Base-by-base conservation (phyloP, 208 protist genomes). In the Leptomonas pyrrhocoris region DNA sequence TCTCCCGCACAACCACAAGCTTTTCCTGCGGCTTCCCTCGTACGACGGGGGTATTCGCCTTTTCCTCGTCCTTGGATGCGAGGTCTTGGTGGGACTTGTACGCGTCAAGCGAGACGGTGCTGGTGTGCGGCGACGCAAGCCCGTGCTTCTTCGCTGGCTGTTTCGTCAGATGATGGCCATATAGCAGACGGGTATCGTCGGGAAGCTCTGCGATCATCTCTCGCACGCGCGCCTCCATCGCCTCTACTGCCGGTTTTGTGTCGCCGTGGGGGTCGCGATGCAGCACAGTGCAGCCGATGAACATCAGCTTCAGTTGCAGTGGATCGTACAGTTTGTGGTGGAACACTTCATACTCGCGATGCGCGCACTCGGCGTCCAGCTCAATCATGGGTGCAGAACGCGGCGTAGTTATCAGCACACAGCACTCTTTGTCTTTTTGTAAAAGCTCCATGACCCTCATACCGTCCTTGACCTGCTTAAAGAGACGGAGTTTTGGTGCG, bases 301-400 rank as follows among this genome's bases (percentile, higher is more conserved):
- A 83, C n/a, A 81, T 19, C 23, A 96, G 74, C 59, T 84, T 86
- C 36, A 96, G 74, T 60, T 89, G 82, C 40, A 93, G 59, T 16
- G 88, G 91, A 60, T 93, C 86, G 71, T 94, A 96, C 27, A 96
- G 63, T 73, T 93, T 96, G 68, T 96, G 91, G 61, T 93, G 91
- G 68, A 89, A 84, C 23, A 96, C 49, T 34, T 93, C 80, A 63
- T 89, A 89, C 56, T 85, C 78, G 27, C 79, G 51, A 36, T 81
- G 21, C 11, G 40, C 66, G 40, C 74, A 62, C 16, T 61, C 71
- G 50, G 58, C 36, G 48, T 88, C 68, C 28, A 77, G 63, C 27
- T 77, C 71, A 8, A 92, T 73, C 46, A 83, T 59, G 38, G 77
- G 43, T 11, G 75, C 70, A 23, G 80, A 86, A 13, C 53, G 53